Conservation (phyloP, 371 early-diverging fungal species). For the Syncephalis plumigaleata region DNA sequence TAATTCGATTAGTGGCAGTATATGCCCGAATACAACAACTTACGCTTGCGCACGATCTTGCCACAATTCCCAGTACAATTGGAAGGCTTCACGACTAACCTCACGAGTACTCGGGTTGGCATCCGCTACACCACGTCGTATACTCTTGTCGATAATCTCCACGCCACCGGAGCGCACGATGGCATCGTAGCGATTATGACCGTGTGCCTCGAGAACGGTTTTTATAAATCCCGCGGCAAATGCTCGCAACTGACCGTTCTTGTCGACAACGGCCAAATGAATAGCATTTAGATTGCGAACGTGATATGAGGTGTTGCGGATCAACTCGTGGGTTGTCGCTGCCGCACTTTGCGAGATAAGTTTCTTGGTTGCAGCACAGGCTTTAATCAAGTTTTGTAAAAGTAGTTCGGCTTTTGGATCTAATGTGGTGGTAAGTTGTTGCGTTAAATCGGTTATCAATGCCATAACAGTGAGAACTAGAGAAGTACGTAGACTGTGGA, state of each 20-base stretch:
- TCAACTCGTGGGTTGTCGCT: slow-evolving; percentile 8
- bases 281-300: slow-evolving; percentile 5
- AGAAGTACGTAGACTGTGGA: slow-evolving; percentile 19
- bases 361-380: slow-evolving; percentile 14
- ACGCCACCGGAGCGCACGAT: slow-evolving; percentile 6
- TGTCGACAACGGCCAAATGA: slow-evolving; percentile 10
- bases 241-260: slow-evolving; percentile 8
- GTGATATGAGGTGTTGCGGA: slow-evolving; percentile 8
- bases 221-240: slow-evolving; percentile 9
- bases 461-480: slow-evolving; percentile 12
- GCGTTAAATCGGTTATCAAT: slow-evolving; percentile 10
- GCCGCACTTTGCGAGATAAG: slow-evolving; percentile 10
- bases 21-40: slow-evolving; percentile 1
- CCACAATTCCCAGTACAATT: slow-evolving; percentile 10
- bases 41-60: slow-evolving; percentile 16
- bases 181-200: neutral
- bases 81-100: slow-evolving; percentile 12
- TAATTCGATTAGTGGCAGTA: no score
- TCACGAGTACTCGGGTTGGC: slow-evolving; percentile 17
- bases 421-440: slow-evolving; percentile 1
- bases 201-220: slow-evolving; percentile 8
- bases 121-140: slow-evolving; percentile 18
- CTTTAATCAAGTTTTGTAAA: slow-evolving; percentile 11
- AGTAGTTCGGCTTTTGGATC: slow-evolving; percentile 17
- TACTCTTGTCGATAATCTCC: slow-evolving; percentile 9